Base-by-base conservation (phyloP, 2,329 filamentous ascomycete species). In the Aspergillus udagawae region DNA sequence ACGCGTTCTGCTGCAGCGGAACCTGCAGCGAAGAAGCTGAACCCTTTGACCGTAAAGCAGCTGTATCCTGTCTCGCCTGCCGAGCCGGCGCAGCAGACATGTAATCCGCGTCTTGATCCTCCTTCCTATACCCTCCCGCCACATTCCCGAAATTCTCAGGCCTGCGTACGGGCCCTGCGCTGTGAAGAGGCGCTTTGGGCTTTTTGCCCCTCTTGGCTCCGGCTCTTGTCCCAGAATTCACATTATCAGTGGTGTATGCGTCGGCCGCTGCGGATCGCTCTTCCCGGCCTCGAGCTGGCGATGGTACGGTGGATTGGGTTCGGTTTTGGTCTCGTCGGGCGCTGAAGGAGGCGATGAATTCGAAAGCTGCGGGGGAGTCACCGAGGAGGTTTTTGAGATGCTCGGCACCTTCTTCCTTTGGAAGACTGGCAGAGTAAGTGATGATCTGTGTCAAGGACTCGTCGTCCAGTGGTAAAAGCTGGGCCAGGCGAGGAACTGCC, bases 331-430 rank as follows among this genome's bases (percentile, higher is more conserved):
- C 73, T 59, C 84, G 77, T 55, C 83, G 84, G 3, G 87, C 83
- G 70, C 96, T 97, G 75, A 89, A 90, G 10, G 83, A 83, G 23
- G 86, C 80, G 59, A 90, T 89, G 68, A 90, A 90, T 64, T 90
- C 86, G 52, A 90, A 73, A 1, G 85, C 83, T 65, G 89, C 86
- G 1, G 92, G 85, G 6, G 90, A 92, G 72, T 96, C 91, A 51
- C 93, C 94, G 0, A 99, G 83, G 53, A 99, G 80, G 69, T 94
- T 91, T 72, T 87, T 89, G 60, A 99, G 88, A 73, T 97, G 91
- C 45, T 92, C 87, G 52, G 86, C 91, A 14, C 91, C 90, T 62
- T 88, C 89, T 52, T 86, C 77, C 69, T 89, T 92, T 7, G 91
- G 86, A 8, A 97, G 82, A 0, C 86, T 88, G 38, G 85, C 80